These are phyloP conservation scores for Coniosporium tulheliwenetii DNA, from an alignment of 2,329 filamentous ascomycete genomes.

Conservation along the genomic window DNA sequence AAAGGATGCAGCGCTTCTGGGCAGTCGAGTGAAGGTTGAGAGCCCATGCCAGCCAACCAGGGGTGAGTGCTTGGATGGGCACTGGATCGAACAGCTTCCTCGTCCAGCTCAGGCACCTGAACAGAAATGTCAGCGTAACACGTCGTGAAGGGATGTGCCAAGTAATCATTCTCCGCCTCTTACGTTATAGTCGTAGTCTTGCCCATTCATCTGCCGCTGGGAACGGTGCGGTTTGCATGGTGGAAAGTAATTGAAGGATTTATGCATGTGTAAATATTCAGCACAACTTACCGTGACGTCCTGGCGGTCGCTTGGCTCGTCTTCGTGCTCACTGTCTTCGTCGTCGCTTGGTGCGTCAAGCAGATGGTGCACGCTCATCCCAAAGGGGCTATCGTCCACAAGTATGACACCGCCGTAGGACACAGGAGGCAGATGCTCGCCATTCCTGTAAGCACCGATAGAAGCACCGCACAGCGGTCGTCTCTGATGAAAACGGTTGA, in stretches of 20 bases:
- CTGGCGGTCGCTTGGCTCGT: conserved; percentile 17
- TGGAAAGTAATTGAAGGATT: too few species aligned
- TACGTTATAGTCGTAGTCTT: too few species aligned
- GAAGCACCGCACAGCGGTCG: conserved; percentile 74
- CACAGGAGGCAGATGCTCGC: conserved; percentile 76
- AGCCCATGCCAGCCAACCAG: conserved; percentile 20
- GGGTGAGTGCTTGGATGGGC: conserved; percentile 17
- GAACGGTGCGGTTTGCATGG: too few species aligned
- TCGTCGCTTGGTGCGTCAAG: conserved; percentile 50
- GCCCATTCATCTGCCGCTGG: too few species aligned
- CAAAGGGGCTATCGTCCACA: conserved; percentile 70
- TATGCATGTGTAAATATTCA: too few species aligned
- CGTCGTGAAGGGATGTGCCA: too few species aligned
- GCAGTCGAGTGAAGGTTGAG: conserved; percentile 15
- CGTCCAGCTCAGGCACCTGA: conserved; percentile 6
- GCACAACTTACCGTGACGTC: too few species aligned
- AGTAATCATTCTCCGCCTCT: too few species aligned
- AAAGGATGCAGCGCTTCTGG: conserved; percentile 25
- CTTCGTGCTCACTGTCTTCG: conserved; percentile 30
- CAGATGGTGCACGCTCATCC: conserved; percentile 96
- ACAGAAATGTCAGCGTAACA: too few species aligned
- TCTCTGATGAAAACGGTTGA: conserved; percentile 65
- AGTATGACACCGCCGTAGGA: conserved; percentile 80
- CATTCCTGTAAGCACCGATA: conserved; percentile 77
- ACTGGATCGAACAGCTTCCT: conserved; percentile 26